phyloP scores from a whole-genome alignment of 1,284 basidiomycete species.

The Caloboletus firmus region DNA sequence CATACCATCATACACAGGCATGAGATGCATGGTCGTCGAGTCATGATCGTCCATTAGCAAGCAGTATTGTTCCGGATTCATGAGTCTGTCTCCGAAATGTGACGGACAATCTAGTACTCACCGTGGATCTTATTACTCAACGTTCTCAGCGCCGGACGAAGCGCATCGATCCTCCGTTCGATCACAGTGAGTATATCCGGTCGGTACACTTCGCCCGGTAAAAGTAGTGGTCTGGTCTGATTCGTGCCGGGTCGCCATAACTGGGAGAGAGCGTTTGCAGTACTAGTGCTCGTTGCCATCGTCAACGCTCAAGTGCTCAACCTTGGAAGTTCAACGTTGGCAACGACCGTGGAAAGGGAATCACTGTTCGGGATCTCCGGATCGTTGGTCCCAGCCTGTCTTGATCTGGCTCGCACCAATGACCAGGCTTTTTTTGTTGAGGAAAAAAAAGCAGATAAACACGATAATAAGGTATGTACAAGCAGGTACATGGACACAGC shows the following conservation, averaged over 20 bases:
- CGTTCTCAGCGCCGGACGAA: constrained; percentile 54
- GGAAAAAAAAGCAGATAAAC: constrained; percentile 27
- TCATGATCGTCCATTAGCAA: too few relatives aligned
- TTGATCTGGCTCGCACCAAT: constrained; percentile 1
- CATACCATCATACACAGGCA: background rate
- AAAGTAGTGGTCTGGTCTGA: constrained; percentile 15
- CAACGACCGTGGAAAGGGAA: too few relatives aligned
- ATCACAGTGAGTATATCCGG: constrained; percentile 53
- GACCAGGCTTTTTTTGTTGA: background rate
- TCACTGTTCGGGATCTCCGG: too few relatives aligned
- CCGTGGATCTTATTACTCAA: constrained; percentile 72
- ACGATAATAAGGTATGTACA: constrained; percentile 40
- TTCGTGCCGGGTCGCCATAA: constrained; percentile 25
- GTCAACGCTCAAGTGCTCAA: too few relatives aligned
- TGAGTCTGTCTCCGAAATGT: too few relatives aligned
- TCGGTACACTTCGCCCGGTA: constrained; percentile 27
- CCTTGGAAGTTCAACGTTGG: too few relatives aligned
- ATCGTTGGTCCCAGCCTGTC: too few relatives aligned
- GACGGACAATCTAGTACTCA: too few relatives aligned
- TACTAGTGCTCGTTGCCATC: background rate
- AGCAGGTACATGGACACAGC: constrained; percentile 35
- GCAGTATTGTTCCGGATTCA: too few relatives aligned
- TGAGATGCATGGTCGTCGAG: too few relatives aligned
- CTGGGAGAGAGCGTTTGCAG: background rate
- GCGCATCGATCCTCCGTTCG: constrained; percentile 51